Evolutionary conservation across 345 rosid species (phyloP), one percentile per base, ranked within the genome.

Genomic region (Moricandia arvensis): DNA sequence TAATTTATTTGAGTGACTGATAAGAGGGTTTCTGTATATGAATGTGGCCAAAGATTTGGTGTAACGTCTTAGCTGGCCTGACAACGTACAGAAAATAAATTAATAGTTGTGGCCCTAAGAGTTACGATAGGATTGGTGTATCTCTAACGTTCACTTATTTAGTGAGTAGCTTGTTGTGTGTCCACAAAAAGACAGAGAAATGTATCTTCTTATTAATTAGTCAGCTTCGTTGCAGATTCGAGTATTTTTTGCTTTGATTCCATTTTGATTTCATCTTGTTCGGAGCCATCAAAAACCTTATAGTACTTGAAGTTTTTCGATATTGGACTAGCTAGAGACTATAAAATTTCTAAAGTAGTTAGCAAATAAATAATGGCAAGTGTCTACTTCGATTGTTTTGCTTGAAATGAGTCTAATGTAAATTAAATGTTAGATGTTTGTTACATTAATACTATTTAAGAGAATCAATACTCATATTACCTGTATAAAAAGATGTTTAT

Each of bases 11-110:
- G 74, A 75, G 54, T 69, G 69, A 75, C 37, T 75, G 69, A 69
- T 75, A 75, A n/a, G 74, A 51, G 74, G 8, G 47, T 13, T 68
- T 3, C 31, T 37, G 55, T 68, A 60, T 68, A 68, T 60, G 68
- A 68, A 68, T 53, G 34, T 12, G 33, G 16, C 79, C 79, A 75
- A 53, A 61, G 12, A 9, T 51, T 69, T 75, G 74, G 66, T 76
- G 75, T 70, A 38, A 54, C 29, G 29, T 63, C 75, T 76, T 76
- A 63, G 80, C 80, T 76, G 75, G 74, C 26, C 75, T 63, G 75
- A 76, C 53, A 76, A 69, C 65, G 43, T 53, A 30, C 3, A 12
- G 64, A 63, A 59, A 41, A 67, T 34, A 61, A 61, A 4, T 3
- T 8, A 21, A 37, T 18, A 51, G 47, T 17, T 68, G 59, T 76